Conservation (phyloP, 495 filamentous ascomycete genomes). For the Pyrenula aspistea region DNA sequence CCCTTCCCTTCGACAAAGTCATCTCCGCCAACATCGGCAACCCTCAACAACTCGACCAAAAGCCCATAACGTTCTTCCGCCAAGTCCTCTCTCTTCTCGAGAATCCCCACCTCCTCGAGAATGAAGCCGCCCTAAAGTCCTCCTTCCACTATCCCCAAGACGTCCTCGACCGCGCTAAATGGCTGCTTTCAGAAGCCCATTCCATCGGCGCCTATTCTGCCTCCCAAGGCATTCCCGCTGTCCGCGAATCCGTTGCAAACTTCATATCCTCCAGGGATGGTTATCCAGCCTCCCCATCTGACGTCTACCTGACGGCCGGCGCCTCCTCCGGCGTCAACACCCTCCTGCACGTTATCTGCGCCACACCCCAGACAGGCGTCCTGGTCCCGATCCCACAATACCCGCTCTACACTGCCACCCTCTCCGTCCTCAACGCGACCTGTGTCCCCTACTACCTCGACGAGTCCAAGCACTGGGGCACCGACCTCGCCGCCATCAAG, state of each 20-base stretch:
- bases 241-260: slow-evolving; percentile 77
- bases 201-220: slow-evolving; percentile 95
- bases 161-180: slow-evolving; percentile 72
- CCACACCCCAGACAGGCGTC: slow-evolving; percentile 65
- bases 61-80: slow-evolving; percentile 97
- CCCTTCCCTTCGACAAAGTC: slow-evolving; percentile 76
- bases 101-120: slow-evolving; percentile 71
- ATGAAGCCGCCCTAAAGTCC: slow-evolving; percentile 54
- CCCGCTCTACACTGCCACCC: slow-evolving; percentile 90
- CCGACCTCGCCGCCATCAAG: slow-evolving; percentile 65
- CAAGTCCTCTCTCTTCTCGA: slow-evolving; percentile 92
- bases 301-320: slow-evolving; percentile 79
- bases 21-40: slow-evolving; percentile 98
- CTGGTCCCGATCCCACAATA: slow-evolving; percentile 96
- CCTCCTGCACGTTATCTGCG: slow-evolving; percentile 79
- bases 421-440: slow-evolving; percentile 71
- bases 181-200: slow-evolving; percentile 66
- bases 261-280: slow-evolving; percentile 91
- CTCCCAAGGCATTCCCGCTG: slow-evolving; percentile 73
- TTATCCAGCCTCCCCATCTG: slow-evolving; percentile 60
- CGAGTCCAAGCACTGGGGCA: slow-evolving; percentile 76
- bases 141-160: slow-evolving; percentile 72
- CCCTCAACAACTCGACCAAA: slow-evolving; percentile 96
- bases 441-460: slow-evolving; percentile 91
- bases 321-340: slow-evolving; percentile 93